Evolutionary conservation across 2,329 filamentous ascomycete genomes (phyloP).

Genomic region (Alternaria solani): DNA sequence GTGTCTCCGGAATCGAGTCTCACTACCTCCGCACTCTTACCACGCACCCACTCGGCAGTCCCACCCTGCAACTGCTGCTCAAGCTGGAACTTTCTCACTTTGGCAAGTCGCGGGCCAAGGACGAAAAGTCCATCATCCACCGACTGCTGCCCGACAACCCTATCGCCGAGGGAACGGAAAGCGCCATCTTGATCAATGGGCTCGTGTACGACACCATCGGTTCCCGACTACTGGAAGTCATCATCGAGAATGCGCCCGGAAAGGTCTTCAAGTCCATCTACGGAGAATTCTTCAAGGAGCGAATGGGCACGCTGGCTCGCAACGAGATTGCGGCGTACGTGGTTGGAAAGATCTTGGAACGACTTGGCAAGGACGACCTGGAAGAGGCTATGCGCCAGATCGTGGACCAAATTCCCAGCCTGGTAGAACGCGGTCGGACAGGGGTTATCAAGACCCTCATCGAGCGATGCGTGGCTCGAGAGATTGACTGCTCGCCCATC

Average conservation of each 20-base stretch:
- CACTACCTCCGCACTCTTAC: constrained; percentile 84
- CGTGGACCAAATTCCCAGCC: constrained; percentile 72
- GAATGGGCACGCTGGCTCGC: constrained; percentile 80
- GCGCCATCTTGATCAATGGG: constrained; percentile 81
- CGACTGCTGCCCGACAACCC: constrained; percentile 82
- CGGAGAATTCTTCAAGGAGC: constrained; percentile 77
- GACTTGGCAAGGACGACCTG: constrained; percentile 87
- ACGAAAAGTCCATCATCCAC: constrained; percentile 74
- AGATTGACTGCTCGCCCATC: constrained; percentile 64
- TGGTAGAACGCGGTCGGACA: constrained; percentile 78
- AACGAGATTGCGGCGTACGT: constrained; percentile 93
- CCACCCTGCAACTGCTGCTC: constrained; percentile 87
- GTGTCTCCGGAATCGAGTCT: constrained; percentile 76
- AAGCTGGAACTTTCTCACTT: constrained; percentile 83
- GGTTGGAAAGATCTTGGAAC: constrained; percentile 80
- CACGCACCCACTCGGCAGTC: constrained; percentile 89
- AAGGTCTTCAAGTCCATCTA: constrained; percentile 92
- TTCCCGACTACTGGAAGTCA: constrained; percentile 86
- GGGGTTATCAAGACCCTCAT: constrained; percentile 83
- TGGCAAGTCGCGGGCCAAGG: constrained; percentile 70
- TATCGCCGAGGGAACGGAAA: constrained; percentile 74
- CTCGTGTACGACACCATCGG: constrained; percentile 91
- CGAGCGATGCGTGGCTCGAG: constrained; percentile 78
- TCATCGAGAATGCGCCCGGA: constrained; percentile 80
- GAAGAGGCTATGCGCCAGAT: constrained; percentile 75